These are phyloP conservation scores for Globisporangium echinulatum DNA, from an alignment of 352 stramenopile species.

Conservation along the genomic window DNA sequence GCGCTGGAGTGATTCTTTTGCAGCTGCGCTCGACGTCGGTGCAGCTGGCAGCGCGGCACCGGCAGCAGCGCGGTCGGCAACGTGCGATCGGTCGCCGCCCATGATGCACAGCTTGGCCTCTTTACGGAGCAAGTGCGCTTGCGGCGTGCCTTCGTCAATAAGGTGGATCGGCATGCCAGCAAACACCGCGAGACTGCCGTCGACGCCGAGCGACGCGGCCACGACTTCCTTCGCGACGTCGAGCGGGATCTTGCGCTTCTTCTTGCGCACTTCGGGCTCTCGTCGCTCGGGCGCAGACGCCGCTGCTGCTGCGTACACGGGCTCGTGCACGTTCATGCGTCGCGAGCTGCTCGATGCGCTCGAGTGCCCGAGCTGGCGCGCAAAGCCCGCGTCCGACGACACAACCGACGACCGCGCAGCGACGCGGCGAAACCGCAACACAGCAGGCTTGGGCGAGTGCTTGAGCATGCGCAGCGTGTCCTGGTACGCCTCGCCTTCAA, in stretches of 20 bases:
- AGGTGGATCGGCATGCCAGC: slow-evolving; percentile 63
- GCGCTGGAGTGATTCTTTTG: slow-evolving; percentile 64
- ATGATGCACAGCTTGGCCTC: slow-evolving; percentile 78
- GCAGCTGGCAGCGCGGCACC: not conserved
- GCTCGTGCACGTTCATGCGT: slow-evolving; percentile 41
- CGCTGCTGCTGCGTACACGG: slow-evolving; percentile 12
- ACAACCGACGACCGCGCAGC: slow-evolving; percentile 34
- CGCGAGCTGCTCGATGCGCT: slow-evolving; percentile 13
- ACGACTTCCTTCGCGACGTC: slow-evolving; percentile 77
- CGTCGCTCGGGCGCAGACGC: not conserved
- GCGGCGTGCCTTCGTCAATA: slow-evolving; percentile 71
- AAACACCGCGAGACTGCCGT: slow-evolving; percentile 61
- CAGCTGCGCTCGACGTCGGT: slow-evolving; percentile 18
- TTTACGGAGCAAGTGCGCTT: slow-evolving; percentile 74
- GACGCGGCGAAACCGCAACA: slow-evolving; percentile 72
- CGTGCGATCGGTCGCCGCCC: slow-evolving; percentile 11
- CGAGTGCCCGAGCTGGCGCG: slow-evolving; percentile 17
- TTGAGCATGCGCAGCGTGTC: slow-evolving; percentile 84
- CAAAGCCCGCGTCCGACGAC: slow-evolving; percentile 34
- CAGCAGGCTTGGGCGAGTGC: slow-evolving; percentile 77
- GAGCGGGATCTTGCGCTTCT: slow-evolving; percentile 79
- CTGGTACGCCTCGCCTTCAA: slow-evolving; percentile 79
- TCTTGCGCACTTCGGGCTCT: slow-evolving; percentile 37
- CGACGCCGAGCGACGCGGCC: slow-evolving; percentile 64
- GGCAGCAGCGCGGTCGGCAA: not conserved